Conservation (phyloP, 208 protist genomes). For the Vickermania ingenoplastis region DNA sequence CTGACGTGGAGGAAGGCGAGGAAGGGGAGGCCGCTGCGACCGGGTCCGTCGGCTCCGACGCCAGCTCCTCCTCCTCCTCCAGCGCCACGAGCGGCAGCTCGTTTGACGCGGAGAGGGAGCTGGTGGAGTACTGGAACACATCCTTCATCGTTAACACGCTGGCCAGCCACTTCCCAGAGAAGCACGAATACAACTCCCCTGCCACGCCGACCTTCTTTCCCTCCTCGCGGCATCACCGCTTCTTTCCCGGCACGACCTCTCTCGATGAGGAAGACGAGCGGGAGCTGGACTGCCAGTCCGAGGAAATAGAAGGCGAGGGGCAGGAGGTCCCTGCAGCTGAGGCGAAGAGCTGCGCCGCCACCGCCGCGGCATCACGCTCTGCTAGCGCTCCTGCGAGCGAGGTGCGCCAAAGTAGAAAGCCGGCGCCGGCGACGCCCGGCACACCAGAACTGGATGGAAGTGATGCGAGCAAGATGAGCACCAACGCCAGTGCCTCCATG, state of each 20-base stretch:
- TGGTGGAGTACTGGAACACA: background rate
- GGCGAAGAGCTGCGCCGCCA: background rate
- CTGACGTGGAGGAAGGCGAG: background rate
- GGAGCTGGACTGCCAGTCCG: background rate
- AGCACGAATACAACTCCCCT: conserved; percentile 1
- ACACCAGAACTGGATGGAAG: background rate
- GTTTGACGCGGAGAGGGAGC: background rate
- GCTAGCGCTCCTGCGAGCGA: no score
- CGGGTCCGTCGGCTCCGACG: background rate
- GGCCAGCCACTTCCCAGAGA: background rate
- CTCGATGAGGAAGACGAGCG: no score
- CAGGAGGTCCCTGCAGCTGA: background rate
- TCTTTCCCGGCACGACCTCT: conserved; percentile 7
- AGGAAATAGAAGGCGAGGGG: background rate
- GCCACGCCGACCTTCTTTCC: conserved; percentile 23
- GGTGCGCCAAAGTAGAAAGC: background rate
- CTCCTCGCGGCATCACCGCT: conserved; percentile 18
- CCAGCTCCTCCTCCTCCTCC: background rate
- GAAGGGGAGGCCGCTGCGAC: no score
- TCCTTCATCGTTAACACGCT: background rate
- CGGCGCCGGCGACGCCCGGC: background rate
- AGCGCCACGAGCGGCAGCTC: no score
- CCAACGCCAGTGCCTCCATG: background rate
- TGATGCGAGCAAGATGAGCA: background rate
- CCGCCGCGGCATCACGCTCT: background rate